A percentile compares a stretch with the other conserved stretches of the same genome.
Evolutionary conservation across 306 rosid genomes (phyloP).

Genomic region (Dryas octopetala): DNA sequence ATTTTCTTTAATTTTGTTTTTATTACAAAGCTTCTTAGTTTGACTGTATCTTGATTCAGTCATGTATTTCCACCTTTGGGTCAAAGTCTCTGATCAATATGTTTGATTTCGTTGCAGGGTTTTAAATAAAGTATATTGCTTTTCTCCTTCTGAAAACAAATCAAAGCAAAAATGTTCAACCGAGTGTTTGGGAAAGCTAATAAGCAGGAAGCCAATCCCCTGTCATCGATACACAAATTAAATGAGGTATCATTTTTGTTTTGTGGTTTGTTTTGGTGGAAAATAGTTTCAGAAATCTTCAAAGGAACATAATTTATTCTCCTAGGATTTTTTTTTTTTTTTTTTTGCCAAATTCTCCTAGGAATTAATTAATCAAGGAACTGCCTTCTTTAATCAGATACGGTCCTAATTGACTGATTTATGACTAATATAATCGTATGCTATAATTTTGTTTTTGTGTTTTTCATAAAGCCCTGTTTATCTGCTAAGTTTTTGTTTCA

Average conservation of each 20-base stretch:
- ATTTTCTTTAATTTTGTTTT: neutral
- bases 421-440: neutral
- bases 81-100: slow-evolving; percentile 12
- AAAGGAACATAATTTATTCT: neutral
- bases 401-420: neutral
- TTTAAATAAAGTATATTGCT: neutral
- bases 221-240: slow-evolving; percentile 74
- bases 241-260: slow-evolving; percentile 55
- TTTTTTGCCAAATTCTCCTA: neutral
- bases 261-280: neutral
- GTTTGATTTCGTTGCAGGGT: slow-evolving; percentile 12
- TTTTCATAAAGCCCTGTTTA: neutral
- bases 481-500: neutral
- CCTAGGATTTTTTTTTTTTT: neutral
- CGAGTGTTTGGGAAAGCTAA: slow-evolving; percentile 78
- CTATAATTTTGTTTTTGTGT: neutral
- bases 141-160: neutral
- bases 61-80: neutral
- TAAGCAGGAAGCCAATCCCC: slow-evolving; percentile 63
- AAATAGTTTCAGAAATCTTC: too few relatives aligned
- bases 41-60: slow-evolving; percentile 1
- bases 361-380: neutral
- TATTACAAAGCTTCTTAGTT: neutral
- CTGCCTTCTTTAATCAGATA: neutral
- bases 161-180: slow-evolving; percentile 59